A percentile compares a stretch with the other conserved stretches of the same genome.
Conservation (phyloP, 1,284 basidiomycete genomes). For the Cutaneotrichosporon spelunceum region DNA sequence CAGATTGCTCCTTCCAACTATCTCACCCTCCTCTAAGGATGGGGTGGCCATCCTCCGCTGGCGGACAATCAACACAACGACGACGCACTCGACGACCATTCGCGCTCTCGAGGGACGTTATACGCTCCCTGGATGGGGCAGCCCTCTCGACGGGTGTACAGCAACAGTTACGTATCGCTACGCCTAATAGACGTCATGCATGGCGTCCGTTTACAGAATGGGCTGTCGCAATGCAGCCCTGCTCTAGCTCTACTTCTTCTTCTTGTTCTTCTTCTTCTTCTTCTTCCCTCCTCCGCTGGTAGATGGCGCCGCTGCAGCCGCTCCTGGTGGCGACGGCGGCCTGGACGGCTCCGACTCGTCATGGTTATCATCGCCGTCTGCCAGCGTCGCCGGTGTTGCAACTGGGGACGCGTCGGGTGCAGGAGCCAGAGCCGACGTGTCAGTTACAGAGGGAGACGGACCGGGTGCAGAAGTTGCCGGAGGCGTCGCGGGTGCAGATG, state of each 20-base stretch:
- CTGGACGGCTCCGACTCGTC: constrained; percentile 20
- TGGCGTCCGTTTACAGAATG: neutral
- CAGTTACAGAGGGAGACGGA: neutral
- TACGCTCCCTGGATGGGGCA: neutral
- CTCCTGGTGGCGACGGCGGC: constrained; percentile 17
- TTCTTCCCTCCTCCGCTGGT: constrained; percentile 8
- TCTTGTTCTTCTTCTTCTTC: constrained; percentile 36
- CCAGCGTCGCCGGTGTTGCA: constrained; percentile 1
- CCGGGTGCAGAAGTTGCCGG: no score
- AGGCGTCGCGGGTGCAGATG: neutral
- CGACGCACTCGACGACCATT: neutral
- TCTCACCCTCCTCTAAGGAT: constrained; percentile 32
- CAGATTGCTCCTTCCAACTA: constrained; percentile 50
- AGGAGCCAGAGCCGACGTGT: neutral
- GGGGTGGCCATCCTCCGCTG: neutral
- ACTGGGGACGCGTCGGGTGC: neutral
- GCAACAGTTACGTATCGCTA: neutral
- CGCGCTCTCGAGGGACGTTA: neutral
- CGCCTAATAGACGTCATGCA: constrained; percentile 1
- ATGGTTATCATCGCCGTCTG: constrained; percentile 5
- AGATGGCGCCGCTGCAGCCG: neutral
- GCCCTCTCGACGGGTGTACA: neutral
- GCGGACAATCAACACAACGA: constrained; percentile 2
- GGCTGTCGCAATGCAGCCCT: no score
- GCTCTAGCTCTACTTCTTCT: constrained; percentile 39